A percentile compares a stretch with the other conserved stretches of the same genome.
Evolutionary conservation across 106 monocot species (phyloP).

Genomic region (Allium fistulosum): DNA sequence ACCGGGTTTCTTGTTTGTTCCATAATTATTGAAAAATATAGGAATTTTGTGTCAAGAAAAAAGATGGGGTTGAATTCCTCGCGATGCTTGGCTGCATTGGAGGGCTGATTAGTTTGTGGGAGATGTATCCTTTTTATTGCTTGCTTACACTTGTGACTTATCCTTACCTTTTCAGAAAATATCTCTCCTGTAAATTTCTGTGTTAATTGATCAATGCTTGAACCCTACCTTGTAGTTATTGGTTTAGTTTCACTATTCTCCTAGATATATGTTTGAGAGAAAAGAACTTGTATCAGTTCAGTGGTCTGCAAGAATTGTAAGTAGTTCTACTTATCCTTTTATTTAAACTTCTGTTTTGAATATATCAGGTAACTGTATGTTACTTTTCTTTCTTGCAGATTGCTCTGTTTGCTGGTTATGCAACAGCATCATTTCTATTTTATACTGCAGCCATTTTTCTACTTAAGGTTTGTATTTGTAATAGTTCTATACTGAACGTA

Average conservation of each 20-base stretch:
- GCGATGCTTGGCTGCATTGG: slow-evolving; percentile 72
- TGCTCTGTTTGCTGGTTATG: not conserved
- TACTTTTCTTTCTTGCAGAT: not conserved
- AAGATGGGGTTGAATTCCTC: slow-evolving; percentile 47
- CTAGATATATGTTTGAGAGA: slow-evolving; percentile 1
- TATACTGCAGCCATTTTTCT: not conserved
- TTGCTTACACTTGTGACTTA: not conserved
- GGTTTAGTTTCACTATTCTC: slow-evolving; percentile 1
- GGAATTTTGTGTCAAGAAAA: slow-evolving; percentile 69
- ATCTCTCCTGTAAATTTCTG: no score
- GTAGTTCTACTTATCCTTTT: not conserved
- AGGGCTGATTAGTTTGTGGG: slow-evolving; percentile 25
- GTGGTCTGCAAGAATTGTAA: slow-evolving; percentile 1
- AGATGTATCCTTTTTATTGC: slow-evolving; percentile 57
- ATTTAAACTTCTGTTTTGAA: not conserved
- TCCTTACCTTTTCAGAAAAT: no score
- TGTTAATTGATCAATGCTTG: no score
- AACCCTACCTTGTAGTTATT: no score
- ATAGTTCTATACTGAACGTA: not conserved
- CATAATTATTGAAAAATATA: slow-evolving; percentile 11
- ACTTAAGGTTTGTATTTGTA: slow-evolving; percentile 1
- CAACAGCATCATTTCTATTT: not conserved
- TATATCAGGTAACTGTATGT: not conserved
- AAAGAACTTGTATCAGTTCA: not conserved
- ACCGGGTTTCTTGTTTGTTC: no score